Percentiles rank a stretch among this genome's conserved stretches.
Evolutionary conservation across 176 grass and related monocot genomes (phyloP).

Genomic region (Stipa capillata): DNA sequence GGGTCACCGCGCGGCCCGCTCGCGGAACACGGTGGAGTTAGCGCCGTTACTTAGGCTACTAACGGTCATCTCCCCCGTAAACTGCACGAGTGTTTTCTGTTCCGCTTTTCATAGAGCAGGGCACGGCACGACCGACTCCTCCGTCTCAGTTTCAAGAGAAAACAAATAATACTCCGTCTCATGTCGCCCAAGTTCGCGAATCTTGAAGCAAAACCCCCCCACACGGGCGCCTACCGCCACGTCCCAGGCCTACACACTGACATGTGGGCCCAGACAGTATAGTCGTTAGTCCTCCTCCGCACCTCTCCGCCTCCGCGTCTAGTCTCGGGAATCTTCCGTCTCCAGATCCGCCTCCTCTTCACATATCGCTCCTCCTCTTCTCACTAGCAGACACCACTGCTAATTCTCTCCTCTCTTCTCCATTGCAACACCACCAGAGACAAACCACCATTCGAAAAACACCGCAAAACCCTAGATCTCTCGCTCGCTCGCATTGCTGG

Average conservation of each 20-base stretch:
- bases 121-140: too few relatives aligned
- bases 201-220: too few relatives aligned
- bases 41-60: background rate
- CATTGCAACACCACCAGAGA: background rate
- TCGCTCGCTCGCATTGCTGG: constrained; percentile 22
- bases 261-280: background rate
- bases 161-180: too few relatives aligned
- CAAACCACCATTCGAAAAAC: constrained; percentile 11
- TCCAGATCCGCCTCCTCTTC: constrained; percentile 35
- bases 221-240: background rate
- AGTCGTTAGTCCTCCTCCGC: background rate
- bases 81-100: constrained; percentile 1
- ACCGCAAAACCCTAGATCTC: constrained; percentile 80
- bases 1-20: too few relatives aligned
- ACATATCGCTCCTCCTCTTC: background rate
- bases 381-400: background rate
- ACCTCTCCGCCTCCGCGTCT: too few relatives aligned
- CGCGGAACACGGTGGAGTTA: too few relatives aligned
- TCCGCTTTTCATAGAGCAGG: background rate
- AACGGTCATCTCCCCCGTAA: background rate
- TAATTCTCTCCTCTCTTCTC: background rate
- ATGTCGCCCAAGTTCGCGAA: too few relatives aligned
- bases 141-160: too few relatives aligned
- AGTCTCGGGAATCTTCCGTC: constrained; percentile 30
- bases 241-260: background rate